Percentiles rank a stretch among this genome's conserved stretches.
Evolutionary conservation across 2,329 filamentous ascomycete species (phyloP).

Genomic region (Pseudogymnoascus sp.): DNA sequence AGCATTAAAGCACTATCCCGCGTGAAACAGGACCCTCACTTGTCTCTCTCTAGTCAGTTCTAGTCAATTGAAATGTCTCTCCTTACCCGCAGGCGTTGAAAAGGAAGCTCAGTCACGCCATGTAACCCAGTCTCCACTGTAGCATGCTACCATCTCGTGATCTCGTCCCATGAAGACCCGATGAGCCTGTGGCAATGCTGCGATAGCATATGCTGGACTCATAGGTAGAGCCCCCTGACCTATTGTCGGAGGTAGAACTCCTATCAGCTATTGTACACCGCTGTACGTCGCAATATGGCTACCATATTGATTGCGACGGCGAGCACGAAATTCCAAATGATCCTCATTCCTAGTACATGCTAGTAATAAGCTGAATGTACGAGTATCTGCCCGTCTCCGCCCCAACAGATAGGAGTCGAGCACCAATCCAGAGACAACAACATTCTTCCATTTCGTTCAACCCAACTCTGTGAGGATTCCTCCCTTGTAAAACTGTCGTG

Average conservation of each 20-base stretch:
- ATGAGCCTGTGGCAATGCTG: conserved; percentile 4
- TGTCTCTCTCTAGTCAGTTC: neutral
- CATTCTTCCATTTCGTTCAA: neutral
- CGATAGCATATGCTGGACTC: neutral
- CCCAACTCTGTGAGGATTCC: neutral
- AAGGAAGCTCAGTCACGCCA: neutral
- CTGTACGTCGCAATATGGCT: neutral
- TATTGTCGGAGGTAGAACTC: neutral
- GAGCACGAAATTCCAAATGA: neutral
- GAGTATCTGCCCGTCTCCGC: neutral
- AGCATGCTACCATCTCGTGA: neutral
- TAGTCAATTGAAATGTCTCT: neutral
- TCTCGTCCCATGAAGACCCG: conserved; percentile 1
- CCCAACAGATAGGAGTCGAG: neutral
- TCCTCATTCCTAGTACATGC: neutral
- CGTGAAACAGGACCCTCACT: neutral
- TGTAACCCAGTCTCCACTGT: neutral
- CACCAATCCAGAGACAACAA: neutral
- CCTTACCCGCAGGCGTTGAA: conserved; percentile 4
- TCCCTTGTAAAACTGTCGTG: conserved; percentile 1
- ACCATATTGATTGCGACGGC: neutral
- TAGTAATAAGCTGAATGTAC: conserved; percentile 1
- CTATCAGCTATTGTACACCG: neutral
- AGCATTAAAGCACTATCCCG: conserved; percentile 4
- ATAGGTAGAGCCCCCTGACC: neutral